Base-by-base conservation (phyloP, 129 eudicot species). In the Pulicaria dysenterica region DNA sequence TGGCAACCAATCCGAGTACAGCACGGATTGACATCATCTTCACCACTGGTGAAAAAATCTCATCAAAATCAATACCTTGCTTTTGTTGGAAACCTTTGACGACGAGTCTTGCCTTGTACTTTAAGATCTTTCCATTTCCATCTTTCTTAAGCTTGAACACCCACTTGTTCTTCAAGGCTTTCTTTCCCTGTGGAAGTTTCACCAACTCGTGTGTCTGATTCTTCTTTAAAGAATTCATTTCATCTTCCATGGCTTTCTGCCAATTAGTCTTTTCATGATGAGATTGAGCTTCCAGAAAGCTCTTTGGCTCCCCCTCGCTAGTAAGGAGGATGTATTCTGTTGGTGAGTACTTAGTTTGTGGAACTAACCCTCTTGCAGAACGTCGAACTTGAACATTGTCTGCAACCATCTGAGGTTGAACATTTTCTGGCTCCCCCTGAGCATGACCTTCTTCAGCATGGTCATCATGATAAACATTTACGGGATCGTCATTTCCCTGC, bases 111-210 rank as follows among this genome's bases (percentile, higher is more conserved):
- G 36, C 58, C 58, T n/a, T 53, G 8, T 53, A 53, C 58, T 53
- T 53, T 17, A 53, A 16, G 14, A 14, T 53, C 4, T 53, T 53
- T 16, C 24, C 36, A 2, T 53, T 53, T 6, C 36, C 24, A n/a
- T 53, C 58, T 53, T 53, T 53, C 58, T 53, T 53, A 5, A 53
- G 10, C 24, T 53, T 53, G 58, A 53, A 53, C 17, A 53, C 36
- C 58, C 58, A 53, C 24, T 53, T 53, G 9, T 53, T 53, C 24
- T 53, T 53, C 58, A 53, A 53, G 58, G 31, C 58, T 53, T 53
- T 53, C 8, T 53, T 53, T n/a, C 36, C 58, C 3, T 53, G 24
- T n/a, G 58, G 34, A 53, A 53, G 34, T 53, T 53, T 53, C 58
- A 53, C 58, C 24, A 53, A 7, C 31, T 53, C 58, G 3, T 53